Conservation (phyloP, 192 early-diverging fungal genomes). For the Allomyces javanicus region DNA sequence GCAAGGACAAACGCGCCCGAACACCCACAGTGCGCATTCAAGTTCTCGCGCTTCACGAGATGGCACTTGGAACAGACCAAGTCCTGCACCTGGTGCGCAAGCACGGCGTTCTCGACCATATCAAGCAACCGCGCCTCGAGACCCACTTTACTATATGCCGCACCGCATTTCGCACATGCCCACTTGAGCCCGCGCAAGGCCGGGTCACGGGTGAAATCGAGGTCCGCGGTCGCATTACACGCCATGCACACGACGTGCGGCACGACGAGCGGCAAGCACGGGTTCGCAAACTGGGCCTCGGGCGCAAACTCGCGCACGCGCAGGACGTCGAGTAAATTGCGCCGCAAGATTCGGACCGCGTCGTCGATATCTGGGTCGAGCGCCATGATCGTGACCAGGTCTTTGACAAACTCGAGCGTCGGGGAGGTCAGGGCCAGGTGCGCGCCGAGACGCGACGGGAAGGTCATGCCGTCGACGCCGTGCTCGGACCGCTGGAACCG, state of each 20-base stretch:
- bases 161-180: conserved; percentile 55
- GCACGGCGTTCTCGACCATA: conserved; percentile 39
- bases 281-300: conserved; percentile 59
- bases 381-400: conserved; percentile 49
- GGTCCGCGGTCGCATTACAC: conserved; percentile 65
- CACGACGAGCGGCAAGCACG: conserved; percentile 59
- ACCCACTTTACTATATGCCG: conserved; percentile 50
- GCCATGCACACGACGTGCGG: conserved; percentile 68
- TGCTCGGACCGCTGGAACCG: conserved; percentile 22
- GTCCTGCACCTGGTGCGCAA: conserved; percentile 78
- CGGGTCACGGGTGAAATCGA: conserved; percentile 77
- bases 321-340: conserved; percentile 52
- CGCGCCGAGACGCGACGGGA: not conserved
- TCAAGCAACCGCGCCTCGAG: conserved; percentile 73
- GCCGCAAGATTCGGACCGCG: conserved; percentile 61
- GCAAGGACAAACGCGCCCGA: conserved; percentile 32
- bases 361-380: conserved; percentile 50
- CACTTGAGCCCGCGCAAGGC: conserved; percentile 25
- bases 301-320: conserved; percentile 62
- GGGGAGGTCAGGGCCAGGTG: conserved; percentile 34
- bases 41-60: conserved; percentile 56
- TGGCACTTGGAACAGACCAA: conserved; percentile 61
- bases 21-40: conserved; percentile 53
- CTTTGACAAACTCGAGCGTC: conserved; percentile 69
- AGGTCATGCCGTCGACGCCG: not conserved